Evolutionary conservation across 306 rosid genomes (phyloP).

Genomic region (Purshia tridentata): DNA sequence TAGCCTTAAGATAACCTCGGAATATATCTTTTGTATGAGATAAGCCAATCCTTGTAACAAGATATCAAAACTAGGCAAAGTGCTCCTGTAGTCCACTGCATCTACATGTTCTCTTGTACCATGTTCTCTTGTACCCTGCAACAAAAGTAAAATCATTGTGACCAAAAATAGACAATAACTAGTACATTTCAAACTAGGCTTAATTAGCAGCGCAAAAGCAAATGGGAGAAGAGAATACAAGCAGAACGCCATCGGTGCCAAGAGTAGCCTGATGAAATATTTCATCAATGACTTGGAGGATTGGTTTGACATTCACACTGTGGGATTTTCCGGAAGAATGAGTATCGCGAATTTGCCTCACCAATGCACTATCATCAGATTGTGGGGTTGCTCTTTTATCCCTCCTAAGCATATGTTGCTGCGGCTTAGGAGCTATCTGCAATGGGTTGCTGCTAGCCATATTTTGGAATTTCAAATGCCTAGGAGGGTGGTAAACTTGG

Average conservation of each 20-base stretch:
- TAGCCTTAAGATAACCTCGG: slow-evolving; percentile 49
- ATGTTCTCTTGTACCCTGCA: slow-evolving; percentile 52
- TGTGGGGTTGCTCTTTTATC: slow-evolving; percentile 46
- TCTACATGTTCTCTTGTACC: slow-evolving; percentile 40
- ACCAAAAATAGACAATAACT: slow-evolving; percentile 8
- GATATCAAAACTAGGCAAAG: slow-evolving; percentile 39
- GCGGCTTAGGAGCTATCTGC: slow-evolving; percentile 26
- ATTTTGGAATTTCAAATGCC: background rate
- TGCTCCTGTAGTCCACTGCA: slow-evolving; percentile 40
- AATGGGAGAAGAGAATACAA: slow-evolving; percentile 29
- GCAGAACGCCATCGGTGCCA: slow-evolving; percentile 34
- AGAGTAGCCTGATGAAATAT: slow-evolving; percentile 45
- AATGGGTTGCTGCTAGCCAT: slow-evolving; percentile 38
- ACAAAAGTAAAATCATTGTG: background rate
- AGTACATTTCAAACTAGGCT: background rate
- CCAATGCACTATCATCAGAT: slow-evolving; percentile 69
- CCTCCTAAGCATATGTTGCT: slow-evolving; percentile 16
- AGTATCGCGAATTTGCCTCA: slow-evolving; percentile 67
- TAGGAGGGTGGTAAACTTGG: background rate
- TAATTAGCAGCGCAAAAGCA: background rate
- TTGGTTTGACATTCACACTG: slow-evolving; percentile 59
- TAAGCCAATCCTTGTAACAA: slow-evolving; percentile 56
- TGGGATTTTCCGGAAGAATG: slow-evolving; percentile 57
- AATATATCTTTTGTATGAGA: slow-evolving; percentile 63
- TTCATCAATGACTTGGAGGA: slow-evolving; percentile 54